Evolutionary conservation across 2,329 filamentous ascomycete species (phyloP).

Genomic region (Aspergillus vadensis): DNA sequence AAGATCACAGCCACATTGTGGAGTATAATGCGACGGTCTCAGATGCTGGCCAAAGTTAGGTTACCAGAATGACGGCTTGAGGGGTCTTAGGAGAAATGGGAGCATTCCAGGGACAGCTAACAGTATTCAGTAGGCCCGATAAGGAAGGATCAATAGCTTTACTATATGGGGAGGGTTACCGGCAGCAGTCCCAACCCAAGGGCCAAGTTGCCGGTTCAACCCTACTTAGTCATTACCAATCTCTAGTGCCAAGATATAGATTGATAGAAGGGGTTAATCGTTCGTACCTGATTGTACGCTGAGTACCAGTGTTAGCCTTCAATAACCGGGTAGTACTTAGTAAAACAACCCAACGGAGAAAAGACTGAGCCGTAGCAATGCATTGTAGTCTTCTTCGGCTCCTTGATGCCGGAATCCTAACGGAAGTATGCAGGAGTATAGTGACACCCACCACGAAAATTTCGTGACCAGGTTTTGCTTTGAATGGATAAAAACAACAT

Average conservation of each 20-base stretch:
- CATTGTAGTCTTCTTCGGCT: no score
- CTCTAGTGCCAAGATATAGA: no score
- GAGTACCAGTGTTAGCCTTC: no score
- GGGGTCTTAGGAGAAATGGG: neutral
- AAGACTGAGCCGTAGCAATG: no score
- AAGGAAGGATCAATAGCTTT: neutral
- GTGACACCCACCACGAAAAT: neutral
- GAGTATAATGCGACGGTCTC: neutral
- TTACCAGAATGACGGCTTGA: neutral
- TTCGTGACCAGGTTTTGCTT: neutral
- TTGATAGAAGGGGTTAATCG: no score
- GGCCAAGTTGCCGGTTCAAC: no score
- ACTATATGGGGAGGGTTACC: neutral
- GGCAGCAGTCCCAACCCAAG: neutral
- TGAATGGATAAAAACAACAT: neutral
- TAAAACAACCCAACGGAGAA: no score
- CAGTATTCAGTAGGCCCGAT: neutral
- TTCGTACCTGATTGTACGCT: no score
- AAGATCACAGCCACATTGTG: neutral
- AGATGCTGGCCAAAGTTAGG: neutral
- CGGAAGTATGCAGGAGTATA: no score
- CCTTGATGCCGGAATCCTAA: no score
- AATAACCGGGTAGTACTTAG: no score
- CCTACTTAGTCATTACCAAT: no score
- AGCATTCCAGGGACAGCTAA: neutral